Evolutionary conservation across 163 green algal genomes (phyloP), one percentile per base, ranked within the genome.

Genomic region (Chloroidium sp.): DNA sequence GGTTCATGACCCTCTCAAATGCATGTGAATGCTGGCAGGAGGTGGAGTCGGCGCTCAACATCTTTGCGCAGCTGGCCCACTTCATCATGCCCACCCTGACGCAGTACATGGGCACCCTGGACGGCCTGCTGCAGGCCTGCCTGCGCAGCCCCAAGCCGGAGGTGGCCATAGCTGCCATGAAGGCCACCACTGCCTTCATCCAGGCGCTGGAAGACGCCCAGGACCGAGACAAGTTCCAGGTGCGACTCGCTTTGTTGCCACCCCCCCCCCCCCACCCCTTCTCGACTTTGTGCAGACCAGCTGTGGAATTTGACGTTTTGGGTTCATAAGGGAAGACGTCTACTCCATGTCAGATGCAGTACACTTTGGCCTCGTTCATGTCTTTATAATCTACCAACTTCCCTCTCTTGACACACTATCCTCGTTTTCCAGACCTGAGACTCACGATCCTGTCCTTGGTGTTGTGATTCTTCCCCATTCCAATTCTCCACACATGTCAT

Each of bases 61-160:
- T 99, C 59, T 95, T 99, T 77, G 92, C 86, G 10, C 83, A 92
- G 76, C 86, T 99, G 57, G 93, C 93, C 2, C 57, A 80, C 4
- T 94, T 91, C 85, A 85, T 95, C 60, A 89, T 87, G 59, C 74
- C 62, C 10, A 79, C 87, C 57, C 87, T 98, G 57, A 83, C 85
- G 69, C 87, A 88, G 69, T 93, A 93, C 83, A 81, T 94, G 78
- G 85, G 60, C 76, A 93, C 90, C 4, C 85, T 96, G 76, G 89
- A 94, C 80, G 80, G 61, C 61, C 80, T 90, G 59, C 60, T 75
- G 62, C 78, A 84, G 77, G 72, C 75, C 76, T 78, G 69, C 58
- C 78, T 92, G 82, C 75, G 74, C n/a, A 81, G 90, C 72, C 76
- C 79, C 76, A 81, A 78, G 67, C 64, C 77, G 4, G 90, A 92